Percentiles rank a stretch among this genome's conserved stretches.
Evolutionary conservation across 768 basidiomycete species (phyloP).

Genomic region (Suillus placidus): DNA sequence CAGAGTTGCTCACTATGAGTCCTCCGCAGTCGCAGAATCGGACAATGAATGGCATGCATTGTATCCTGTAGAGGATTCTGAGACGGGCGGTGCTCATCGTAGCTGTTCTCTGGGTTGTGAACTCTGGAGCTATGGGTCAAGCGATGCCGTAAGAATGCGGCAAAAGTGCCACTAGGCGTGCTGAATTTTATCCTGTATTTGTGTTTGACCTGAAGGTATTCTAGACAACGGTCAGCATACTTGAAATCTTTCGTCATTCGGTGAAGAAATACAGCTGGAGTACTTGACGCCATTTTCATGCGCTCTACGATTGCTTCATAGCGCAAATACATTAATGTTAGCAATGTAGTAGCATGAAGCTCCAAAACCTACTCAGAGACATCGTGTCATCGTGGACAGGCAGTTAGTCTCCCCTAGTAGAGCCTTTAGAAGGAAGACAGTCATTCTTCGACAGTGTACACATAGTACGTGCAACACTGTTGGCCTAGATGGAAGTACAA

Average conservation of each 20-base stretch:
- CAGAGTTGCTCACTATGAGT: neutral
- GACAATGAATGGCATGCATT: neutral
- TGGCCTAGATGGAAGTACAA: conserved; percentile 1
- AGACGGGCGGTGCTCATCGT: neutral
- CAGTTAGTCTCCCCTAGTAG: neutral
- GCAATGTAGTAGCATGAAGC: neutral
- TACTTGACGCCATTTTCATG: no score
- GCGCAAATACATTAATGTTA: neutral
- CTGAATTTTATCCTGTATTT: neutral
- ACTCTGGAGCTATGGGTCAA: neutral
- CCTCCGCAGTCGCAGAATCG: neutral
- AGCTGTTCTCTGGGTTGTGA: neutral
- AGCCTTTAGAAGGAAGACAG: neutral
- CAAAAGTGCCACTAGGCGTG: neutral
- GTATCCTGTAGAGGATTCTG: neutral
- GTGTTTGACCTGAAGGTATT: neutral
- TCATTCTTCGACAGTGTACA: neutral
- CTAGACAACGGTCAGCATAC: neutral
- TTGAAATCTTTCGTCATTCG: neutral
- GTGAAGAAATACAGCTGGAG: neutral
- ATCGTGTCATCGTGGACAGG: no score
- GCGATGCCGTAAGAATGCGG: neutral
- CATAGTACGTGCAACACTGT: neutral
- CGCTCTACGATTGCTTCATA: neutral
- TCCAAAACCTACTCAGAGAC: neutral